These are phyloP conservation scores for Kalaharituber pfeilii DNA, from an alignment of 2,329 filamentous ascomycete species.

Conservation along the genomic window DNA sequence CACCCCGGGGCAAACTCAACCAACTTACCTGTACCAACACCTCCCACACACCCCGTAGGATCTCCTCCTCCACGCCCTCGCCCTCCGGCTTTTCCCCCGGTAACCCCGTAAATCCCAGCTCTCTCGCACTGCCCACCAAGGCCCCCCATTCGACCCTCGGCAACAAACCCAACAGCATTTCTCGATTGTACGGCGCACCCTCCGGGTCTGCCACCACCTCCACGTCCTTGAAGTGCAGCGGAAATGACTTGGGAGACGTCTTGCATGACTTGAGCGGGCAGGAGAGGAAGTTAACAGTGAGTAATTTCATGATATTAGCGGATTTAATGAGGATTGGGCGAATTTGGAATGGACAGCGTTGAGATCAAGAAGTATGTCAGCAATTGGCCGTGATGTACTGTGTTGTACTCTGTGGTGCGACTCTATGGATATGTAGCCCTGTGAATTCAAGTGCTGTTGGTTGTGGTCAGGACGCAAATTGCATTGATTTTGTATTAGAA, in stretches of 20 bases:
- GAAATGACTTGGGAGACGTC: constrained; percentile 59
- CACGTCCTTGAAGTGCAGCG: constrained; percentile 79
- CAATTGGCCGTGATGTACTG: too few relatives aligned
- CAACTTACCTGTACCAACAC: constrained; percentile 14
- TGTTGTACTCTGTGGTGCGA: too few relatives aligned
- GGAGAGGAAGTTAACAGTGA: constrained; percentile 90
- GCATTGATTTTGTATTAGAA: too few relatives aligned
- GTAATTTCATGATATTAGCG: constrained; percentile 84
- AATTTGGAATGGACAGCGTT: too few relatives aligned
- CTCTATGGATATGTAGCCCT: too few relatives aligned
- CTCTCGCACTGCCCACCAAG: constrained; percentile 53
- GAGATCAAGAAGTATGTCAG: too few relatives aligned
- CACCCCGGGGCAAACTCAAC: constrained; percentile 14
- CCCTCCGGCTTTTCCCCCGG: constrained; percentile 23
- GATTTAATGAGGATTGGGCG: too few relatives aligned
- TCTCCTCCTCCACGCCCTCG: constrained; percentile 9
- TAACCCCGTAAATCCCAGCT: constrained; percentile 20
- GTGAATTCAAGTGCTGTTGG: too few relatives aligned
- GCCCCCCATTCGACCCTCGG: constrained; percentile 79
- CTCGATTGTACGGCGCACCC: constrained; percentile 18
- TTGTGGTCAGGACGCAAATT: too few relatives aligned
- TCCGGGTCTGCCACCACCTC: constrained; percentile 53
- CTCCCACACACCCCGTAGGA: constrained; percentile 8
- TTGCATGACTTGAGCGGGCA: constrained; percentile 96
- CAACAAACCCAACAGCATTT: constrained; percentile 70